These are phyloP conservation scores for Malassezia dermatis DNA, from an alignment of 1,284 basidiomycete species.

Conservation along the genomic window DNA sequence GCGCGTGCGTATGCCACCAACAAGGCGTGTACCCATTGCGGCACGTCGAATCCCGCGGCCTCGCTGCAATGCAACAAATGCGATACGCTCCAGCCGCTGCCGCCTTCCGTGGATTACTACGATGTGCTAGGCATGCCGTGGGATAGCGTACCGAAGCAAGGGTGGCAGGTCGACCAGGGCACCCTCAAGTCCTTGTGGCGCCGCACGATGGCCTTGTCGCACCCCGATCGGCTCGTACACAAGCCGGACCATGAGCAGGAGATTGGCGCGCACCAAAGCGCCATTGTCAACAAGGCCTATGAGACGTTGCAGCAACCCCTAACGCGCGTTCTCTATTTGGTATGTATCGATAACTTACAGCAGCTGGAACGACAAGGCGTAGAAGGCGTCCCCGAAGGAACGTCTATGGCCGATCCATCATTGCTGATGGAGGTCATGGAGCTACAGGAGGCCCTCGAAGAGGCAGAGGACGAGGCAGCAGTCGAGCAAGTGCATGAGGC, in stretches of 20 bases:
- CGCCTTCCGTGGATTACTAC: constrained; percentile 27
- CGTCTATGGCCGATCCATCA: constrained; percentile 36
- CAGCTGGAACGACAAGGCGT: constrained; percentile 24
- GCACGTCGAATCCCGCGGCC: constrained; percentile 2
- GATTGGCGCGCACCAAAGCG: constrained; percentile 36
- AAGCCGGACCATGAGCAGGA: constrained; percentile 34
- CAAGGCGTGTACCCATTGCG: constrained; percentile 5
- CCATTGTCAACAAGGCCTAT: constrained; percentile 43
- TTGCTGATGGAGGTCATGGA: constrained; percentile 46
- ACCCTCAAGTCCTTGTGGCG: constrained; percentile 38
- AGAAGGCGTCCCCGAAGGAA: constrained; percentile 23
- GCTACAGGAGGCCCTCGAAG: constrained; percentile 34
- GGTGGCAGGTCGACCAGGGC: constrained; percentile 29
- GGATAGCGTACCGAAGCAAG: constrained; percentile 19
- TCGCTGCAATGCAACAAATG: constrained; percentile 20
- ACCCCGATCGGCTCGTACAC: constrained; percentile 39
- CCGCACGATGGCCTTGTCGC: constrained; percentile 32
- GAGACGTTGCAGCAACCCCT: constrained; percentile 40
- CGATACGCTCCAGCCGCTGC: constrained; percentile 26
- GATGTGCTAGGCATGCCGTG: constrained; percentile 32
- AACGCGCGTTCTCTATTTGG: constrained; percentile 30
- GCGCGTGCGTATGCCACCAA: not conserved
- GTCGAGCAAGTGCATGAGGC: constrained; percentile 26
- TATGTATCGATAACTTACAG: constrained; percentile 7
- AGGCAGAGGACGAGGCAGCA: constrained; percentile 28